A percentile compares a stretch with the other conserved stretches of the same genome.
Conservation (phyloP, 306 rosid genomes). For the Luffa aegyptiaca region DNA sequence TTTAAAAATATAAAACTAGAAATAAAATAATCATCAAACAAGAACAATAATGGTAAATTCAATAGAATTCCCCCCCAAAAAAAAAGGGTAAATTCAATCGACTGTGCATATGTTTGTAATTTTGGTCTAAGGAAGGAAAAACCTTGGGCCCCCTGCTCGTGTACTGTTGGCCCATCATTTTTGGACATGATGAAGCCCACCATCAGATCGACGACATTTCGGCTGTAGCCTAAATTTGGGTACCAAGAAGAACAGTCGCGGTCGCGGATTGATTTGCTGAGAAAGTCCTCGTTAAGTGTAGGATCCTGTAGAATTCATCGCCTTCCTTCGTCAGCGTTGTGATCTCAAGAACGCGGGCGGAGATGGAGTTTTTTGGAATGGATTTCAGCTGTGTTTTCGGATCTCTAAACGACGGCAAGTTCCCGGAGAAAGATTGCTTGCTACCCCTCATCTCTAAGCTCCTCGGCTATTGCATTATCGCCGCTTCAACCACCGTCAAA, state of each 20-base stretch:
- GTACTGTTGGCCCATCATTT: not conserved
- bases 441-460: conserved; percentile 91
- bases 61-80: no score
- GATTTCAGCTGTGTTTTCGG: conserved; percentile 62
- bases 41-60: no score
- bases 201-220: not conserved
- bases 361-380: conserved; percentile 38
- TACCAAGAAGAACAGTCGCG: not conserved
- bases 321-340: not conserved
- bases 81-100: no score
- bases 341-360: not conserved
- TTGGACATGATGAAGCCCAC: not conserved
- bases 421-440: conserved; percentile 80
- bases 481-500: conserved; percentile 98
- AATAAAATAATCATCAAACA: no score
- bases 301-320: not conserved
- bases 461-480: conserved; percentile 93
- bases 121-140: not conserved
- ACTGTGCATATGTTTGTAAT: no score
- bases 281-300: not conserved
- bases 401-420: conserved; percentile 56
- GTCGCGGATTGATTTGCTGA: not conserved
- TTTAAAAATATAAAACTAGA: no score
- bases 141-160: not conserved
- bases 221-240: not conserved